Base-by-base conservation (phyloP, 1,139 yeast genomes). In the Suhomyces yuchorum region DNA sequence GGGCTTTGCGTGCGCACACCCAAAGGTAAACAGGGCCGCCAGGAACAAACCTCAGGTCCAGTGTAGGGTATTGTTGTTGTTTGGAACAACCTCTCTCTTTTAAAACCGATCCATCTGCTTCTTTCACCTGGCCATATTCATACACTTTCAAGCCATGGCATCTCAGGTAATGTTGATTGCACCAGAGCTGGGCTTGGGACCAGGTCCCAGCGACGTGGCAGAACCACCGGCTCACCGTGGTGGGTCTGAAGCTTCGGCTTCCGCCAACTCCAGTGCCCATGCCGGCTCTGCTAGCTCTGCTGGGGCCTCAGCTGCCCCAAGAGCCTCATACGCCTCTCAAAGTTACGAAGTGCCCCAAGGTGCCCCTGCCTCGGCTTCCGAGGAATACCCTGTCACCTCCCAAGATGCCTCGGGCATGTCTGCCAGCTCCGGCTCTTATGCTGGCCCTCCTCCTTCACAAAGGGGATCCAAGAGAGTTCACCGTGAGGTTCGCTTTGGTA, bases 401-500 rank as follows among this genome's bases (percentile, higher is more conserved):
- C 30, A 26, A 3, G 30, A 26, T 12, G 30, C n/a, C 30, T 26
- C 30, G 8, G 30, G 30, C 14, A 26, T 12, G n/a, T 26, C 30
- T 11, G 14, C 30, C n/a, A 26, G 14, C 11, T 26, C 30, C 28
- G 38, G 32, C 22, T 15, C 43, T 18, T 18, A 17, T n/a, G 26
- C 38, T 15, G 37, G 24, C 5, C 18, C 51, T n/a, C 23, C 40
- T 37, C 26, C 37, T 34, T 35, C 54, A 26, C 26, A 15, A 22
- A 37, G 38, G 37, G 44, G 45, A 14, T 49, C 49, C 37, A 66
- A 65, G 51, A 54, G 71, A 35, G 60, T 70, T 5, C 84, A 80
- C 50, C 66, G 84, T 44, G 85, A 81, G 58, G 84, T 81, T 51
- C 75, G 92, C 39, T 91, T 93, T 63, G 98, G 98, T 32, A 84